A percentile compares a stretch with the other conserved stretches of the same genome.
Conservation (phyloP, 768 basidiomycete species). For the Astraeus odoratus region DNA sequence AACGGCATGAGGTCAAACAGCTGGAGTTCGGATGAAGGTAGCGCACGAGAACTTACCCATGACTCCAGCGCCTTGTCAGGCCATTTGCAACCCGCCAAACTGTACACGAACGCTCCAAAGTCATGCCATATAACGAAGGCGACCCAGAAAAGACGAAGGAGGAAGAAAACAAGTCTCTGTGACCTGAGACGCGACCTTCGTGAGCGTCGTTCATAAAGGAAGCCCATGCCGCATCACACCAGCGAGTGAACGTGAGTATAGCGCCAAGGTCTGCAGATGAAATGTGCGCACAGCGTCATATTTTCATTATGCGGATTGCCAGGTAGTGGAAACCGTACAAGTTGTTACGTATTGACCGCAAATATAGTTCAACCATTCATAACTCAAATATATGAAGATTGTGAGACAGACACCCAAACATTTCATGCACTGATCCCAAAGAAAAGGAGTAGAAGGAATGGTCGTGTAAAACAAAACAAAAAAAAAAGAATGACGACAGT, state of each 20-base stretch:
- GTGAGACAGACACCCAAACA: too few relatives aligned
- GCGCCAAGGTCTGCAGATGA: neutral
- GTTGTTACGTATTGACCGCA: neutral
- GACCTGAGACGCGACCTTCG: conserved; percentile 18
- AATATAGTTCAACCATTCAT: neutral
- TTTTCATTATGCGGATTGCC: neutral
- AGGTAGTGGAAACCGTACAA: neutral
- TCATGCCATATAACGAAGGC: conserved; percentile 61
- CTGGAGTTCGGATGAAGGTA: conserved; percentile 6
- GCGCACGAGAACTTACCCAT: conserved; percentile 16
- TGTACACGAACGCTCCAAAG: conserved; percentile 51
- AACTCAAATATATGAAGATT: too few relatives aligned
- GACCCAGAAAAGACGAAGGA: conserved; percentile 47
- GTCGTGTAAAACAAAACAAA: too few relatives aligned
- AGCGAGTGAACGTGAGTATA: neutral
- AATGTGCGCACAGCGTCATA: too few relatives aligned
- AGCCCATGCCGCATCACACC: conserved; percentile 24
- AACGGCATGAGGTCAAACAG: conserved; percentile 7
- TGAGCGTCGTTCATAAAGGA: conserved; percentile 22
- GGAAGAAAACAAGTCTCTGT: conserved; percentile 31
- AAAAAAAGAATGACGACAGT: neutral
- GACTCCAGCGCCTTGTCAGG: conserved; percentile 33
- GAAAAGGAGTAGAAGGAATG: too few relatives aligned
- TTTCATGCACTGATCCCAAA: too few relatives aligned
- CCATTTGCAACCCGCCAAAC: conserved; percentile 54